Base-by-base conservation (phyloP, 371 early-diverging fungal genomes). In the Dichotomocladium elegans region DNA sequence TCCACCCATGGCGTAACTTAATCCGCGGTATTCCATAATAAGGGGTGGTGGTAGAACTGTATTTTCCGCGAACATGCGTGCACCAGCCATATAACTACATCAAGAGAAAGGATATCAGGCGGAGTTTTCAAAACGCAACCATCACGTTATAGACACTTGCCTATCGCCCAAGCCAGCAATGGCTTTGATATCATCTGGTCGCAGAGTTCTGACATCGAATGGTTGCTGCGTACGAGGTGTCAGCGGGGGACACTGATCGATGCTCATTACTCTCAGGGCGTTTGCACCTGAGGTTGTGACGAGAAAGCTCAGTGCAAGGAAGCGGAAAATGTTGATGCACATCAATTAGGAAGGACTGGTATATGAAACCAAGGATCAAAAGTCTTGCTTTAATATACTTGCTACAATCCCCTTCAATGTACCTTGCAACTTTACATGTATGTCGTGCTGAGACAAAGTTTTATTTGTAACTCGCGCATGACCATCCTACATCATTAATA, bases 1-100 rank as follows among this genome's bases (percentile, higher is more conserved):
- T 17, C 78, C 78, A 53, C 78, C 78, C 11, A 62, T 64, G 22
- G 65, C 61, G 46, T 65, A 77, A 34, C 72, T 72, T n/a, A 72
- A 43, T 2, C 74, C 74, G 49, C 78, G 68, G 24, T 68, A 69
- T 50, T 68, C 68, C 14, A 48, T 51, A 24, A 60, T 44, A 27
- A 15, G 66, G 64, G 1, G 57, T 27, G 8, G 71, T 68, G 42
- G 46, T 47, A 14, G 21, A 15, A 45, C 14, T 3, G 47, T 42
- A 26, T 65, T 43, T 5, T 53, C 24, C 5, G 64, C 64, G 51
- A 60, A 51, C 35, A 66, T 61, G 11, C 56, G 59, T 47, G 59
- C 68, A 9, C 66, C 72, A 15, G 72, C 64, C 25, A 64, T 66
- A 41, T 66, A 61, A 55, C 72, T 72, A 47, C 44, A 28, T 34